These are phyloP conservation scores for Niveomyces coronatus DNA, from an alignment of 2,329 filamentous ascomycete genomes.

Conservation along the genomic window DNA sequence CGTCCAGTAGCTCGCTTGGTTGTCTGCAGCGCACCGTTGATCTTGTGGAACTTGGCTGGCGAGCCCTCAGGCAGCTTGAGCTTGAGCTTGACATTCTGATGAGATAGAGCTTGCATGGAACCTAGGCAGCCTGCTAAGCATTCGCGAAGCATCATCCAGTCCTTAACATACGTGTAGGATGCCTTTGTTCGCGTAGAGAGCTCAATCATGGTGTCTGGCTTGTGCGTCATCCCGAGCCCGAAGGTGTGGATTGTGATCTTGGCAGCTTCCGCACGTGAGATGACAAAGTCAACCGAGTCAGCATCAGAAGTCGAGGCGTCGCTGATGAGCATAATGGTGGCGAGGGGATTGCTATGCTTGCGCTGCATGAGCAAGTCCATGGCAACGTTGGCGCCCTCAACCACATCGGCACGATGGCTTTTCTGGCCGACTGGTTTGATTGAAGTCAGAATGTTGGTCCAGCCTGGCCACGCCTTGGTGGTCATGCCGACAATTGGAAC, in stretches of 20 bases:
- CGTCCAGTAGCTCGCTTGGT: constrained; percentile 92
- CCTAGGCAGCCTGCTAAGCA: constrained; percentile 90
- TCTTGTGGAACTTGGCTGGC: constrained; percentile 96
- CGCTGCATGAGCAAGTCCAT: constrained; percentile 99
- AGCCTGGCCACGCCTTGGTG: constrained; percentile 85
- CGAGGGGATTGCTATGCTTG: constrained; percentile 89
- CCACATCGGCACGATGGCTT: constrained; percentile 89
- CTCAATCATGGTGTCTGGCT: constrained; percentile 98
- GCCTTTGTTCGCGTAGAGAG: constrained; percentile 91
- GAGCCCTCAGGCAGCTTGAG: constrained; percentile 90
- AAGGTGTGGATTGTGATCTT: constrained; percentile 98
- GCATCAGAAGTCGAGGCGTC: constrained; percentile 91
- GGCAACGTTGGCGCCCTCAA: constrained; percentile 93
- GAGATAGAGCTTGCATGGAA: constrained; percentile 85
- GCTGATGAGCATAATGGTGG: constrained; percentile 92
- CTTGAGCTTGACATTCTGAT: constrained; percentile 95
- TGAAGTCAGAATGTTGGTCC: constrained; percentile 74
- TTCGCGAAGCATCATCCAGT: constrained; percentile 99
- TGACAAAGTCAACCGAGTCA: constrained; percentile 95
- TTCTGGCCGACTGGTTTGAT: constrained; percentile 94
- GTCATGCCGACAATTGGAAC: constrained; percentile 98
- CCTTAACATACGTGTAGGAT: constrained; percentile 96
- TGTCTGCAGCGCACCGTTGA: constrained; percentile 89
- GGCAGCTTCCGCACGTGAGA: constrained; percentile 89
- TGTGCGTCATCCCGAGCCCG: constrained; percentile 90